A percentile compares a stretch with the other conserved stretches of the same genome.
Evolutionary conservation across 148 eudicot genomes (phyloP).

Genomic region (Vaccinium corymbosum): DNA sequence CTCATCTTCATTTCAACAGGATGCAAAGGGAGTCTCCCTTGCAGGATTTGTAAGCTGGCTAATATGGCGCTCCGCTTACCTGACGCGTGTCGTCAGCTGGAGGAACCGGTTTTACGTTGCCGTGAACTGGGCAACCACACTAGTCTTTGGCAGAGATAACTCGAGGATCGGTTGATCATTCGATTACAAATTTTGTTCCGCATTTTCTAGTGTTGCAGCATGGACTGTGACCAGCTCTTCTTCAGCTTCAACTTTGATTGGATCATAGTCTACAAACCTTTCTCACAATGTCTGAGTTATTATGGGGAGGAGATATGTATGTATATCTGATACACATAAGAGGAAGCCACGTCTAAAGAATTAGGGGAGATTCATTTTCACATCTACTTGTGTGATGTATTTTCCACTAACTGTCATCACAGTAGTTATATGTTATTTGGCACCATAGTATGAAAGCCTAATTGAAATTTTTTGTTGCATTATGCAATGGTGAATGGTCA

Average conservation of each 20-base stretch:
- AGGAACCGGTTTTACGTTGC: conserved; percentile 84
- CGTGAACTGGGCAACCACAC: conserved; percentile 83
- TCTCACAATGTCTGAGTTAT: neutral
- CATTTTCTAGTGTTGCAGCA: neutral
- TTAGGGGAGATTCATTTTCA: neutral
- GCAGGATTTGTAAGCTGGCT: conserved; percentile 90
- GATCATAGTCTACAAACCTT: neutral
- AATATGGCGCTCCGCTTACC: conserved; percentile 90
- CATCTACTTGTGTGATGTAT: neutral
- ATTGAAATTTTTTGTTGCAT: neutral
- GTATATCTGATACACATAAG: neutral
- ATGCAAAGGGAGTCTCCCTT: conserved; percentile 54
- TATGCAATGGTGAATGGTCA: neutral
- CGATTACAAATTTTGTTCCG: neutral
- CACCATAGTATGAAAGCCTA: neutral
- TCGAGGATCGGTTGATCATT: conserved; percentile 41
- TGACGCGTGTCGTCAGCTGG: conserved; percentile 86
- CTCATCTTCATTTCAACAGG: conserved; percentile 34
- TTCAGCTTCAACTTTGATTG: neutral
- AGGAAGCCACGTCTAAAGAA: neutral
- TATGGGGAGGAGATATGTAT: neutral
- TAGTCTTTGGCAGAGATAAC: conserved; percentile 79
- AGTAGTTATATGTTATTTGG: neutral
- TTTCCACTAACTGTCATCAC: neutral
- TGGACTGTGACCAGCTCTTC: neutral